Percentiles rank a stretch among this genome's conserved stretches.
These are phyloP conservation scores for Trebouxiophyceae sp. DNA, from an alignment of 163 green algal genomes.

Conservation along the genomic window DNA sequence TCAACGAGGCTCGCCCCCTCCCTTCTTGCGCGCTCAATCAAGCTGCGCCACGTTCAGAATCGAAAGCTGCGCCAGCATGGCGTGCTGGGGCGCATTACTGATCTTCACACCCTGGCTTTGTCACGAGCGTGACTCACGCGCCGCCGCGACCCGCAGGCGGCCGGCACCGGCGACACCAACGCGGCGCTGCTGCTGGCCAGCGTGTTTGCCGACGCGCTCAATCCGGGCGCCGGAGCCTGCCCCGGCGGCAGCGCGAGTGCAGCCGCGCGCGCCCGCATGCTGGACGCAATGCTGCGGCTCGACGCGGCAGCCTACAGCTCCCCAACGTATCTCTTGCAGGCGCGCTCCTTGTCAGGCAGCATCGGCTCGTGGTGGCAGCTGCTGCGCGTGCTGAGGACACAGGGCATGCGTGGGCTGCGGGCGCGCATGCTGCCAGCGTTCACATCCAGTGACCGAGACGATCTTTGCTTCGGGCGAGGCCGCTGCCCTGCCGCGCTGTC, in stretches of 20 bases:
- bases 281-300: not conserved
- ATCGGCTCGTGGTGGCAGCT: not conserved
- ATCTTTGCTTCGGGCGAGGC: no score
- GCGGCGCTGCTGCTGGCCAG: not conserved
- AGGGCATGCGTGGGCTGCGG: no score
- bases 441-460: no score
- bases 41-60: no score
- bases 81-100: no score
- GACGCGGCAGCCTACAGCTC: not conserved
- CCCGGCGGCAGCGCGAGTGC: not conserved
- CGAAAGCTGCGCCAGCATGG: no score
- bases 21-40: not conserved
- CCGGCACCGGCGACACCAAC: not conserved
- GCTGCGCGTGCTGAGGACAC: no score
- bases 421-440: no score
- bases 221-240: not conserved
- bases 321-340: not conserved
- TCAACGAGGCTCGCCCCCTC: not conserved
- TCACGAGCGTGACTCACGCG: no score
- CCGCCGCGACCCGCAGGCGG: not conserved
- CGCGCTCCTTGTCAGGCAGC: not conserved
- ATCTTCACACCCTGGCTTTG: no score
- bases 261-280: not conserved
- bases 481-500: no score
- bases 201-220: not conserved